Evolutionary conservation across 2,329 filamentous ascomycete species (phyloP), one percentile per base, ranked within the genome.

Genomic region (Fusarium aywerte): DNA sequence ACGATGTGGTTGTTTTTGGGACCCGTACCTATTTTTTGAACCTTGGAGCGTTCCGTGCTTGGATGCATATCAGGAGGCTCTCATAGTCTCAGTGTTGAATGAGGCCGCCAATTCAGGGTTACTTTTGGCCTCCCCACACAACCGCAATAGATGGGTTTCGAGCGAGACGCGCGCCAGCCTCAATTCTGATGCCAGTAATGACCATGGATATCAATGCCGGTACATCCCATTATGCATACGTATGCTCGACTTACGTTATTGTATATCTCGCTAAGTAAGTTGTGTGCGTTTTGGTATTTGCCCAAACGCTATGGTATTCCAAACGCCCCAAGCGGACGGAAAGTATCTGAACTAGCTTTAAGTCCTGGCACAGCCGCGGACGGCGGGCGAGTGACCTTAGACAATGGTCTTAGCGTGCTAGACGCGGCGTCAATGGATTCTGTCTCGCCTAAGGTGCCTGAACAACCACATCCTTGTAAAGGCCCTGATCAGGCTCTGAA

Each of bases 361-460:
- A 48, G 36, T 61, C 52, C 61, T 71, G 65, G 61, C 71, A 72
- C 73, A 74, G 73, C 73, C 73, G 73, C 73, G 72, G 69, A 69
- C 70, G 62, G 65, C 64, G 68, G 21, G 73, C 61, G 66, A 61
- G 67, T 61, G 63, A 73, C 72, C 73, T 64, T 67, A 75, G 71
- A 71, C 68, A 71, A 65, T 58, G 62, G 61, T 64, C 61, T 67
- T 75, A 75, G 73, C 68, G 73, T 75, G 65, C 65, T 75, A 75
- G 73, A 74, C 73, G 73, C 73, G 73, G 73, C 73, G 73, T 75
- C 73, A 75, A 75, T 70, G 58, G 62, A 54, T 53, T 58, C 54
- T 65, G 70, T 73, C 65, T 73, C 71, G 71, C 49, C 67, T 73
- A 70, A 70, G 64, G 51, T 54, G 25, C 40, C 48, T 59, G 56